Conservation (phyloP, 805 yeast species). For the Metschnikowia baotianmanensis region DNA sequence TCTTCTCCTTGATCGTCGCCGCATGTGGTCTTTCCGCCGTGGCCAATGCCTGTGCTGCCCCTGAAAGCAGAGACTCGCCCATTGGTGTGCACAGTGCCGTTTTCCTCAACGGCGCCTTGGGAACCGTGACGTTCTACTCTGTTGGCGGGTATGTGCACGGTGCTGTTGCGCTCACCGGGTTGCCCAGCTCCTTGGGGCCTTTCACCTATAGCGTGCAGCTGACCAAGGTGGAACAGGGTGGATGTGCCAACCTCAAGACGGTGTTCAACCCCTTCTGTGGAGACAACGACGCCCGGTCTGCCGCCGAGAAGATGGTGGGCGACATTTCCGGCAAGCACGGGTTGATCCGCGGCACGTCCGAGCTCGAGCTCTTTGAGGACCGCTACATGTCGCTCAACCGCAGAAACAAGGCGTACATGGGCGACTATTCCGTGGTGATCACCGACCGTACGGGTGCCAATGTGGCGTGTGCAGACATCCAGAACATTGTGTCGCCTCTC, state of each 20-base stretch:
- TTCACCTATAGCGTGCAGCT: background rate
- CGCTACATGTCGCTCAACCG: slow-evolving; percentile 32
- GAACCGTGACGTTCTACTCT: slow-evolving; percentile 2
- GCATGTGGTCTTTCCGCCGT: background rate
- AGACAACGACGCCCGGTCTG: slow-evolving; percentile 21
- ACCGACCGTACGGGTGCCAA: slow-evolving; percentile 32
- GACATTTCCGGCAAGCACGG: slow-evolving; percentile 44
- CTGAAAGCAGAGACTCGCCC: slow-evolving; percentile 3
- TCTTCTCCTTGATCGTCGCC: slow-evolving; percentile 1
- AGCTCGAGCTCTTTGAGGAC: slow-evolving; percentile 27
- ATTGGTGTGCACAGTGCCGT: background rate
- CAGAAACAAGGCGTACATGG: slow-evolving; percentile 24
- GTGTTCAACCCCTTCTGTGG: slow-evolving; percentile 43
- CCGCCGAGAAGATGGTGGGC: slow-evolving; percentile 32
- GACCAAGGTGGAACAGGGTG: background rate
- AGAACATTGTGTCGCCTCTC: background rate
- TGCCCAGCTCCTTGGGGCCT: background rate
- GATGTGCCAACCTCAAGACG: slow-evolving; percentile 4
- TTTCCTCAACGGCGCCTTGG: background rate
- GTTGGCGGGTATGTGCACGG: background rate
- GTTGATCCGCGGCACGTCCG: slow-evolving; percentile 24
- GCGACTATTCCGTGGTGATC: slow-evolving; percentile 33
- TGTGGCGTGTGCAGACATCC: slow-evolving; percentile 39
- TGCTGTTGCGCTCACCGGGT: background rate
- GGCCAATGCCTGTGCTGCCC: slow-evolving; percentile 5